These are phyloP conservation scores for Diaporthe capsici DNA, from an alignment of 2,329 filamentous ascomycete genomes.

Conservation along the genomic window DNA sequence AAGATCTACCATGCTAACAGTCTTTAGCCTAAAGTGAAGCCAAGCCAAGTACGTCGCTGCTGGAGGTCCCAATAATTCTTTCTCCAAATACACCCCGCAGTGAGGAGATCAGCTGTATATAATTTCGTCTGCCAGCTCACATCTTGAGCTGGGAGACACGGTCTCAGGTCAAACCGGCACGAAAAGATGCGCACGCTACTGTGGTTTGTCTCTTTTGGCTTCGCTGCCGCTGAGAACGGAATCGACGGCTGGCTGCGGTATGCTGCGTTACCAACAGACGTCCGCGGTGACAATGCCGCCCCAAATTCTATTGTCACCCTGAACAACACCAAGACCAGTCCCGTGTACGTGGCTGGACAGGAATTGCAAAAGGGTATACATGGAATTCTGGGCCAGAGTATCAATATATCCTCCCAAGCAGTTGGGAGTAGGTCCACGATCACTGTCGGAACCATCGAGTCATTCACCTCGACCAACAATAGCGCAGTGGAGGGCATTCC, in stretches of 20 bases:
- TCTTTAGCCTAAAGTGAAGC: slow-evolving; percentile 20
- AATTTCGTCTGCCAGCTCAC: neutral
- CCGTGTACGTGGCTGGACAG: slow-evolving; percentile 70
- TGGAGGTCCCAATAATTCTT: neutral
- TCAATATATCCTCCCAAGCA: slow-evolving; percentile 50
- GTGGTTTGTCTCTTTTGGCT: neutral
- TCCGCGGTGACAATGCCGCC: slow-evolving; percentile 53
- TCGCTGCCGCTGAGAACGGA: slow-evolving; percentile 69
- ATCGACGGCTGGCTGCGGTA: slow-evolving; percentile 76
- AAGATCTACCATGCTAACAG: slow-evolving; percentile 4
- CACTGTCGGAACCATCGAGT: slow-evolving; percentile 63
- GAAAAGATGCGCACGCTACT: slow-evolving; percentile 19
- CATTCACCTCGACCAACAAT: slow-evolving; percentile 56
- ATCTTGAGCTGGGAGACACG: neutral
- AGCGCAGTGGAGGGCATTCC: slow-evolving; percentile 48
- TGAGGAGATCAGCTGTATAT: neutral
- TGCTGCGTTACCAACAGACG: slow-evolving; percentile 59
- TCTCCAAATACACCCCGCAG: slow-evolving; percentile 5
- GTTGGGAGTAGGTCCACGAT: slow-evolving; percentile 51
- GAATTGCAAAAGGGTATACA: slow-evolving; percentile 71
- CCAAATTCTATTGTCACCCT: slow-evolving; percentile 66
- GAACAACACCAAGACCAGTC: slow-evolving; percentile 67
- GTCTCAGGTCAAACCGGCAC: neutral
- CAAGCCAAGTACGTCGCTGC: neutral
- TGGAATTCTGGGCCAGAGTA: slow-evolving; percentile 67